phyloP scores from a whole-genome alignment of 169 alveolate species.

The Plasmodium adleri region DNA sequence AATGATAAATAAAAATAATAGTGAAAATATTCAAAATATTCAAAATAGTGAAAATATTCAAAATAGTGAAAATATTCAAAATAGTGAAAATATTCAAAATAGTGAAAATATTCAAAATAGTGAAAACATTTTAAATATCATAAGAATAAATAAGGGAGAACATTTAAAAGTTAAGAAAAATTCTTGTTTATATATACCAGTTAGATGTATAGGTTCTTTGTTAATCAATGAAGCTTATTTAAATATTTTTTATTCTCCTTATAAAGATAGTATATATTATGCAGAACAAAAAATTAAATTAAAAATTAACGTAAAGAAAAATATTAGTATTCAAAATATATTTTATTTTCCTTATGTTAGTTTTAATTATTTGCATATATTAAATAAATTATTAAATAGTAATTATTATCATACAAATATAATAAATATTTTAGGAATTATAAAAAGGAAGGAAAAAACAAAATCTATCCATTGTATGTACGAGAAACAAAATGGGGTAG shows the following conservation, averaged over 20 bases:
- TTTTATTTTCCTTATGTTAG: slow-evolving; percentile 65
- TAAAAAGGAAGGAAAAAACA: not conserved
- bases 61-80: no score
- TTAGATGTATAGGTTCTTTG: slow-evolving; percentile 57
- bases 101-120: no score
- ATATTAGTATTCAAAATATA: slow-evolving; percentile 27
- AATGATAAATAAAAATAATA: no score
- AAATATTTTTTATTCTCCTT: slow-evolving; percentile 26
- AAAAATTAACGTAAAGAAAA: slow-evolving; percentile 30
- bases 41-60: no score
- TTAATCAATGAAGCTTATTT: slow-evolving; percentile 54
- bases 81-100: no score
- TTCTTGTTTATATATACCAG: slow-evolving; percentile 46
- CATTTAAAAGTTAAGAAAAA: slow-evolving; percentile 18
- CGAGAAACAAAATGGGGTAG: no score
- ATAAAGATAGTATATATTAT: slow-evolving; percentile 22
- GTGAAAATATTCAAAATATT: no score
- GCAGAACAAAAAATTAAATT: slow-evolving; percentile 27
- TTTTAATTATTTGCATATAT: slow-evolving; percentile 8
- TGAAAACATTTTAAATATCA: not conserved
- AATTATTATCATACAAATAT: slow-evolving; percentile 11
- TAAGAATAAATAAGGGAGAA: slow-evolving; percentile 2
- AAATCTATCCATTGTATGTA: no score
- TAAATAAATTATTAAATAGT: slow-evolving; percentile 20
- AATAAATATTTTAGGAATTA: not conserved